Evolutionary conservation across 345 rosid genomes (phyloP).

Genomic region (Punica granatum): DNA sequence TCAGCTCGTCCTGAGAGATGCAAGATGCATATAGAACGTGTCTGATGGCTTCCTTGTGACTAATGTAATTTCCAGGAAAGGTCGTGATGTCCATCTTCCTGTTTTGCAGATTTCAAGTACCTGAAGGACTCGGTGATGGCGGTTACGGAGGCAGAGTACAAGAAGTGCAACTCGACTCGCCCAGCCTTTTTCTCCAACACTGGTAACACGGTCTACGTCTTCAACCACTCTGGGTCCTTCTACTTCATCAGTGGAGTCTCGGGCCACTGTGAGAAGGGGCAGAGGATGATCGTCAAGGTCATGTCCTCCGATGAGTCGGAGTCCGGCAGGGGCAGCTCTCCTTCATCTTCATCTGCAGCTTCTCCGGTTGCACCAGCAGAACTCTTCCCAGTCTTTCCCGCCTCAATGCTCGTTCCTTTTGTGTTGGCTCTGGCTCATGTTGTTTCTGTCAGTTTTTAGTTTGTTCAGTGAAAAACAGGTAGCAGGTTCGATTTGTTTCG

Average conservation of each 20-base stretch:
- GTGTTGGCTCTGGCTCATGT: not conserved
- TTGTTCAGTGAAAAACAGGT: not conserved
- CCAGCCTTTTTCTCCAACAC: constrained; percentile 52
- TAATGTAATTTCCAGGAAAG: too few relatives aligned
- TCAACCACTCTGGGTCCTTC: constrained; percentile 32
- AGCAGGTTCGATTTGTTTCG: not conserved
- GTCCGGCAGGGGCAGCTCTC: not conserved
- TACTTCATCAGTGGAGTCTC: constrained; percentile 53
- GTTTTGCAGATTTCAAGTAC: constrained; percentile 34
- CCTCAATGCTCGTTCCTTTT: not conserved
- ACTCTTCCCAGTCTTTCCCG: not conserved
- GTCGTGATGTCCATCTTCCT: not conserved
- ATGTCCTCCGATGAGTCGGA: constrained; percentile 16
- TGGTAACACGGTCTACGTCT: constrained; percentile 33
- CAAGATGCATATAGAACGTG: too few relatives aligned
- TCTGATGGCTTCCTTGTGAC: too few relatives aligned
- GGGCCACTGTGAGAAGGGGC: constrained; percentile 48
- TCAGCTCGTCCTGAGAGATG: too few relatives aligned
- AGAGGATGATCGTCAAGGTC: constrained; percentile 41
- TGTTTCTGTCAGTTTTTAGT: not conserved
- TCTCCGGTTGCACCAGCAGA: not conserved
- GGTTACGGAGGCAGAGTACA: constrained; percentile 39
- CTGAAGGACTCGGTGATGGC: constrained; percentile 50
- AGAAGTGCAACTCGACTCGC: constrained; percentile 41
- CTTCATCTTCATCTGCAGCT: constrained; percentile 2